A percentile compares a stretch with the other conserved stretches of the same genome.
Evolutionary conservation across 73 alveolate genomes (phyloP).

Genomic region (Durusdinium trenchii): DNA sequence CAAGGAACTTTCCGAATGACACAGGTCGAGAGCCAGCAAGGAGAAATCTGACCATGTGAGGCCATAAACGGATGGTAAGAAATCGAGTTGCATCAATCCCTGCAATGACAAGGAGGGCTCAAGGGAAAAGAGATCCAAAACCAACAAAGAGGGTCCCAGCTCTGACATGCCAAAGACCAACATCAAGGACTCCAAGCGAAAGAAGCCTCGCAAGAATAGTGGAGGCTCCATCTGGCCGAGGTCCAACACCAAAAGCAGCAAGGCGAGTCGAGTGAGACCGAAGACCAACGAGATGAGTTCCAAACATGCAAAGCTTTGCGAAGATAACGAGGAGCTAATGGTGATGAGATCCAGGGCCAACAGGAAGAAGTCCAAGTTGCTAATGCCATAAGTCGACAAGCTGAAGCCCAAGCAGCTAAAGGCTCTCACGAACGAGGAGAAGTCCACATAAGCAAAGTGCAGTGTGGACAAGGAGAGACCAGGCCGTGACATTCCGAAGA

Average conservation of each 20-base stretch:
- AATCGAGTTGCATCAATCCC: not conserved
- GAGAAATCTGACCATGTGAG: not conserved
- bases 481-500: constrained; percentile 31
- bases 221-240: not conserved
- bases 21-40: not conserved
- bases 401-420: not conserved
- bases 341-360: constrained; percentile 9
- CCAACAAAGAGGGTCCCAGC: not conserved
- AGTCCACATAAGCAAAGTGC: not conserved
- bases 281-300: not conserved
- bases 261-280: not conserved
- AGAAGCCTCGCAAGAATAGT: not conserved
- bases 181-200: not conserved
- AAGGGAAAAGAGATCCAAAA: constrained; percentile 10
- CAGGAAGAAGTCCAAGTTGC: not conserved
- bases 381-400: constrained; percentile 12
- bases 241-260: not conserved
- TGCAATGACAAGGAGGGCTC: not conserved
- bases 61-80: not conserved
- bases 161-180: not conserved
- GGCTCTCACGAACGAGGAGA: not conserved
- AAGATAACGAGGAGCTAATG: not conserved
- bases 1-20: not conserved
- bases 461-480: not conserved
- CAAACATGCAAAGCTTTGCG: not conserved